phyloP scores from a whole-genome alignment of 2,329 filamentous ascomycete species.

The Fusarium secorum region DNA sequence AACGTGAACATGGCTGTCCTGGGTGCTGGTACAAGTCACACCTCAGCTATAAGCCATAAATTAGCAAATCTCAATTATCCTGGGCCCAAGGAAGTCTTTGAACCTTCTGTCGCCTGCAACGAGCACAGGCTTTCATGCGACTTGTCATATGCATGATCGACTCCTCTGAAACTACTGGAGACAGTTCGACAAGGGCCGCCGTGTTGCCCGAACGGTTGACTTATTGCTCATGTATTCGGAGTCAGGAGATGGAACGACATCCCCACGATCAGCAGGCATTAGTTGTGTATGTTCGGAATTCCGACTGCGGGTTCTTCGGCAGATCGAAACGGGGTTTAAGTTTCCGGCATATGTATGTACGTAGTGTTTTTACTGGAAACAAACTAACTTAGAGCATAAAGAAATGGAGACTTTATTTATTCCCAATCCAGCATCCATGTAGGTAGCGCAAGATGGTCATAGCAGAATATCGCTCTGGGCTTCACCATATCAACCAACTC shows the following conservation, averaged over 20 bases:
- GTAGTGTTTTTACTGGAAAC: not conserved
- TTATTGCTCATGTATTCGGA: not conserved
- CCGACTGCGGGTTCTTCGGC: not conserved
- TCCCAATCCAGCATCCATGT: not conserved
- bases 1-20: not conserved
- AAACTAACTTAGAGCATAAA: not conserved
- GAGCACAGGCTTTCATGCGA: not conserved
- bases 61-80: not conserved
- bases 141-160: not conserved
- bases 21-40: not conserved
- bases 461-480: not conserved
- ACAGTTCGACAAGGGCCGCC: not conserved
- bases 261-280: not conserved
- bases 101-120: constrained; percentile 1
- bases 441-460: not conserved
- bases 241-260: not conserved
- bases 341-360: not conserved
- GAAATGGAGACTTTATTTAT: not conserved
- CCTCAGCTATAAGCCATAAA: not conserved
- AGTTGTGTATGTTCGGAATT: not conserved
- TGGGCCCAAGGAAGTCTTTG: not conserved
- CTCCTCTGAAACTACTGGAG: not conserved
- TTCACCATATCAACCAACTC: not conserved
- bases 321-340: not conserved
- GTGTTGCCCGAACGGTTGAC: not conserved